Evolutionary conservation across 106 monocot species (phyloP), one percentile per base, ranked within the genome.

Genomic region (Cymbidium sinense): DNA sequence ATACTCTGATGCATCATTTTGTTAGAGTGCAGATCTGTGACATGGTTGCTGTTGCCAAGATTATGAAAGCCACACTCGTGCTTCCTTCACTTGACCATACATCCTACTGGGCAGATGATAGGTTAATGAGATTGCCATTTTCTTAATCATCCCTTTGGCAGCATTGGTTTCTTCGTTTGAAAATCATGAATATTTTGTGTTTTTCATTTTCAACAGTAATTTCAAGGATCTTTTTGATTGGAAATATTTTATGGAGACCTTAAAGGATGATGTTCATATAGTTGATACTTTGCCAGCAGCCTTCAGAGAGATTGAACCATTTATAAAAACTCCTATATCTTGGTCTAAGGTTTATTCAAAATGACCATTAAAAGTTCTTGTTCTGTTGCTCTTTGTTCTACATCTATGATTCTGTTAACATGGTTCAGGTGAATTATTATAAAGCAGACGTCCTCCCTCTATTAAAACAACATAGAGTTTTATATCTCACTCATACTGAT

Each of bases 221-320:
- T 98, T 98, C 82, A 98, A 98, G 79, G 98, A 98, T 88, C 92
- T 98, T 80, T 98, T 98, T 83, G 87, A 98, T 72, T 98, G 98
- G 98, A 88, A 85, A 69, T 84, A 92, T 83, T 98, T 98, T 77
- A 98, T 98, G 25, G 92, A 94, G 64, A 83, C 88, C 12, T 83
- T 98, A 28, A 92, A 92, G 84, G 87, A 94, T 70, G 94, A 92
- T 34, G 80, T 98, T 71, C 82, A 90, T 78, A 86, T 98, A 70
- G 88, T 90, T 73, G 98, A 98, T 41, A 73, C 73, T 29, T 44
- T 98, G 35, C 94, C 98, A 73, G 77, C 67, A 76, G 75, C 82
- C 27, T 86, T 87, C 84, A 84, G 79, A 29, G 70, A 84, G 34
- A 51, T 80, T 55, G 85, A 87, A 73, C 92, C 92, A 64, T 87